Conservation (phyloP, 495 filamentous ascomycete species). For the Talaromyces liani region DNA sequence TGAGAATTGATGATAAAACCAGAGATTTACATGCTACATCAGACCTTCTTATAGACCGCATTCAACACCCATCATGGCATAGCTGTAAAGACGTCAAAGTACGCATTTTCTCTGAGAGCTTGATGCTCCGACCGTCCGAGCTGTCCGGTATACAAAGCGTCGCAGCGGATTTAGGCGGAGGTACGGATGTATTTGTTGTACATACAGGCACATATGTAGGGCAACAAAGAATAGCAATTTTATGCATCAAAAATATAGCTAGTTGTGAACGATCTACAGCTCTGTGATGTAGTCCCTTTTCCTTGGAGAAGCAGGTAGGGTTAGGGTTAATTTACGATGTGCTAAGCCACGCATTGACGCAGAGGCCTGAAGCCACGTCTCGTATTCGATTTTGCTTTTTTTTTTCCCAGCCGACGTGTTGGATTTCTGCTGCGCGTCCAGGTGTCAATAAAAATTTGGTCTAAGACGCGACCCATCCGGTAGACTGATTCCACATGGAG, state of each 20-base stretch:
- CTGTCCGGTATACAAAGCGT: not conserved
- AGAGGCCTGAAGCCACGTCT: not conserved
- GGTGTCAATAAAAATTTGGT: not conserved
- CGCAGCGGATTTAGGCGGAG: not conserved
- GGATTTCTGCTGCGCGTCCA: too few species aligned
- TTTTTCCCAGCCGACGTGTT: not conserved
- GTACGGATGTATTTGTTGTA: not conserved
- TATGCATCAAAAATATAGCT: not conserved
- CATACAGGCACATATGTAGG: not conserved
- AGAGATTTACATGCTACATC: not conserved
- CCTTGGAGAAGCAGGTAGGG: not conserved
- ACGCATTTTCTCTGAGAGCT: not conserved
- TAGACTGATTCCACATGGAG: not conserved
- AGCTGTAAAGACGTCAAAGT: not conserved
- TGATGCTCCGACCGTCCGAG: not conserved
- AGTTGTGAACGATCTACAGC: not conserved
- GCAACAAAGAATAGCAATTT: not conserved
- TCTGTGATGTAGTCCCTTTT: not conserved
- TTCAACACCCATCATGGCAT: not conserved
- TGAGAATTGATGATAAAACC: not conserved
- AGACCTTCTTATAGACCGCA: not conserved
- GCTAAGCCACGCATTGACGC: not conserved
- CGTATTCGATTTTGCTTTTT: not conserved
- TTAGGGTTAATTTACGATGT: not conserved
- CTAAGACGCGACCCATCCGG: not conserved